Conservation (phyloP, 352 stramenopile genomes). For the Phytophthora pinifolia region DNA sequence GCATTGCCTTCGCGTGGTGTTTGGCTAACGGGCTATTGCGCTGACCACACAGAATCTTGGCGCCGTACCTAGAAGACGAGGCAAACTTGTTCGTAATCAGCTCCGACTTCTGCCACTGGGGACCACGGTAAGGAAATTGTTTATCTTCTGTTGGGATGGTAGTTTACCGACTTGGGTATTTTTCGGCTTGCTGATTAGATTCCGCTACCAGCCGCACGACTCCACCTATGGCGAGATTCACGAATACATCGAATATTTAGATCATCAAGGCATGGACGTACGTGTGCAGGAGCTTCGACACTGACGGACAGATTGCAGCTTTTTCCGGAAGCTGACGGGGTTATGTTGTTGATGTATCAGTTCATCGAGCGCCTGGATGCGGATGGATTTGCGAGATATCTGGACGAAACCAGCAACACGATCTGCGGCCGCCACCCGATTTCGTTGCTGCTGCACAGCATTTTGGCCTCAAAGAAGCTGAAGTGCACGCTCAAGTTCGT, state of each 20-base stretch:
- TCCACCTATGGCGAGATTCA: conserved; percentile 89
- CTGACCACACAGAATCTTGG: conserved; percentile 67
- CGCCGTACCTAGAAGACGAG: conserved; percentile 90
- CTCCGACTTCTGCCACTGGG: conserved; percentile 98
- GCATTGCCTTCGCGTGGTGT: background rate
- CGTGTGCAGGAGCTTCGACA: background rate
- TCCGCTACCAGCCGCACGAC: conserved; percentile 90
- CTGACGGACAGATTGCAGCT: background rate
- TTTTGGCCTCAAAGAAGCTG: conserved; percentile 49
- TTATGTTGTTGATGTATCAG: conserved; percentile 22
- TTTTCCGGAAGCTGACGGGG: background rate
- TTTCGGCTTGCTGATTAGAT: conserved; percentile 40
- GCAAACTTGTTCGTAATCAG: conserved; percentile 96
- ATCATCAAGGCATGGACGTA: conserved; percentile 88
- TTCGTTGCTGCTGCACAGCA: conserved; percentile 67
- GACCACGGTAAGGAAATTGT: conserved; percentile 46
- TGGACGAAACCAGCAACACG: conserved; percentile 95
- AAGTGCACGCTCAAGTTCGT: conserved; percentile 90
- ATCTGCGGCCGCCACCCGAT: conserved; percentile 98
- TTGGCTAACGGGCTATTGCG: background rate
- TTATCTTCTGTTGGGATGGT: background rate
- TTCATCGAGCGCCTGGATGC: conserved; percentile 92
- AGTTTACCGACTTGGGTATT: background rate
- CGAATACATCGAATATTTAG: conserved; percentile 95
- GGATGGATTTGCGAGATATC: conserved; percentile 92